These are phyloP conservation scores for Clathrus columnatus DNA, from an alignment of 768 basidiomycete species.

Conservation along the genomic window DNA sequence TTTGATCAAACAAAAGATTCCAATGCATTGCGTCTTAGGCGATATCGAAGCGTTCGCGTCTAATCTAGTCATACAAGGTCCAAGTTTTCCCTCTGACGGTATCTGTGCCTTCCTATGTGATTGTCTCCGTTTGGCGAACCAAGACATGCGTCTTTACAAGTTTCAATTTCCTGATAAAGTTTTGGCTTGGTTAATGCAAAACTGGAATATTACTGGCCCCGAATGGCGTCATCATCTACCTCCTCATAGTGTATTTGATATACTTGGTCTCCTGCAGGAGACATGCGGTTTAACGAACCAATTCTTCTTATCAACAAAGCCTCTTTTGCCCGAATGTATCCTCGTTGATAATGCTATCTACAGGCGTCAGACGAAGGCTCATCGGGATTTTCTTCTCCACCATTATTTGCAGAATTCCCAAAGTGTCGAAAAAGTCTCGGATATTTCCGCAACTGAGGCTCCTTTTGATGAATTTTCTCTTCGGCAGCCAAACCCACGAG, in stretches of 20 bases:
- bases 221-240: conserved; percentile 2
- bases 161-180: conserved; percentile 85
- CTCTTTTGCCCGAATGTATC: conserved; percentile 60
- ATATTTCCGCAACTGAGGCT: neutral
- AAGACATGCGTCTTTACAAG: conserved; percentile 76
- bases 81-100: conserved; percentile 77
- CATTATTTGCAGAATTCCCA: conserved; percentile 47
- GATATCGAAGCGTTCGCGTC: conserved; percentile 76
- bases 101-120: conserved; percentile 75
- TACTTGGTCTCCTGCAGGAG: conserved; percentile 43
- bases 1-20: conserved; percentile 31
- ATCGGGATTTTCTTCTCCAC: conserved; percentile 63
- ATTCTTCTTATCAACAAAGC: conserved; percentile 18
- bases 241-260: conserved; percentile 5
- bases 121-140: conserved; percentile 61
- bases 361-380: conserved; percentile 44
- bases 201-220: conserved; percentile 4
- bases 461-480: neutral
- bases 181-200: conserved; percentile 66
- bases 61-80: conserved; percentile 87
- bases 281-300: conserved; percentile 1
- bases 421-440: conserved; percentile 12
- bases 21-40: conserved; percentile 46
- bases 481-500: conserved; percentile 35
- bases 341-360: conserved; percentile 55